Conservation (phyloP, 2,329 filamentous ascomycete species). For the Plectosphaerella plurivora region DNA sequence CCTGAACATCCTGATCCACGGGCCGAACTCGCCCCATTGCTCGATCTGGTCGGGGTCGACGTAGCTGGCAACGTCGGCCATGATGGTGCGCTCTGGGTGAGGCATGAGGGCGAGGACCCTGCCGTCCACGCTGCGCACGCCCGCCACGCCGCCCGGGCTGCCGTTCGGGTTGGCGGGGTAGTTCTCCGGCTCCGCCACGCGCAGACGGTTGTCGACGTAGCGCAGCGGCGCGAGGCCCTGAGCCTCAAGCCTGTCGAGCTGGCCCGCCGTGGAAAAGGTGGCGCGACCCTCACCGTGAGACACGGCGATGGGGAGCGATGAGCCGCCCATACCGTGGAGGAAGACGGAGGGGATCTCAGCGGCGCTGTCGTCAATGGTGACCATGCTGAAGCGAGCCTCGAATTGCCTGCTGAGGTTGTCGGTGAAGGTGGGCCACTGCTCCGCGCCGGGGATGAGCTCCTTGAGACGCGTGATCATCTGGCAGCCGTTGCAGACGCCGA, state of each 20-base stretch:
- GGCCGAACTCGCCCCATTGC: slow-evolving; percentile 76
- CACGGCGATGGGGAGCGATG: slow-evolving; percentile 77
- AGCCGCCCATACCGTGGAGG: slow-evolving; percentile 81
- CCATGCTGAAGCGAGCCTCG: slow-evolving; percentile 84
- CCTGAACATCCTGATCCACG: slow-evolving; percentile 82
- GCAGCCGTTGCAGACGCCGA: slow-evolving; percentile 96
- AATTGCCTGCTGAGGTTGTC: slow-evolving; percentile 84
- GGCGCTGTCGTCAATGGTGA: slow-evolving; percentile 55
- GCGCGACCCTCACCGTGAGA: slow-evolving; percentile 91
- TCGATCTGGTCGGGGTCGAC: slow-evolving; percentile 53
- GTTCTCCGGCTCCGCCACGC: slow-evolving; percentile 65
- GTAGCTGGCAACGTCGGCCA: slow-evolving; percentile 75
- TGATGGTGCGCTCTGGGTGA: slow-evolving; percentile 84
- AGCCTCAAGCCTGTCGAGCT: slow-evolving; percentile 51
- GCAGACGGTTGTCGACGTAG: slow-evolving; percentile 73
- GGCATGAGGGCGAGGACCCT: slow-evolving; percentile 88
- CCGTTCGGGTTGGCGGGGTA: slow-evolving; percentile 92
- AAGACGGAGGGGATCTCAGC: slow-evolving; percentile 66
- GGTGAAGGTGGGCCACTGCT: slow-evolving; percentile 81
- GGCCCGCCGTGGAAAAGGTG: slow-evolving; percentile 53
- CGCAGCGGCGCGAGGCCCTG: slow-evolving; percentile 70
- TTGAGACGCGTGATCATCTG: slow-evolving; percentile 83
- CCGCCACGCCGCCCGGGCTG: slow-evolving; percentile 75
- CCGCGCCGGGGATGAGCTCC: slow-evolving; percentile 79
- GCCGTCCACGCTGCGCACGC: slow-evolving; percentile 71